A percentile compares a stretch with the other conserved stretches of the same genome.
Conservation (phyloP, 805 yeast genomes). For the Metschnikowia corniflorae region DNA sequence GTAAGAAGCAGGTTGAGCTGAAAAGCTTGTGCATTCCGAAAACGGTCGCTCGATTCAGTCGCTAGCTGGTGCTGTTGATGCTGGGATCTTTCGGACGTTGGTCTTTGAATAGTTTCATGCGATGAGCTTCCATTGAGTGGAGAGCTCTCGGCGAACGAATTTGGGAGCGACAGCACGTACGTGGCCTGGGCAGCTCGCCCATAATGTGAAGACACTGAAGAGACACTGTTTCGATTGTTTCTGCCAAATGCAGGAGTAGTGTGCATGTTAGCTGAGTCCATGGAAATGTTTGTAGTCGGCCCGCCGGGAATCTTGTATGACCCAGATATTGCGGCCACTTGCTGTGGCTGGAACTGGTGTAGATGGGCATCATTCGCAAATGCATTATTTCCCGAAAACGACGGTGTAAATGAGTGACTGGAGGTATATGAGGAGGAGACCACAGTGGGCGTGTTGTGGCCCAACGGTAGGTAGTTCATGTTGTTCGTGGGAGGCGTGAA, state of each 20-base stretch:
- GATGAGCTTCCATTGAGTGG: conserved; percentile 5
- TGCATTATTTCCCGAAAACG: conserved; percentile 21
- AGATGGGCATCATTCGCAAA: conserved; percentile 1
- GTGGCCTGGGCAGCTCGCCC: neutral
- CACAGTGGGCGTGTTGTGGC: conserved; percentile 44
- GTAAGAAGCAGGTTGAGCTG: conserved; percentile 3
- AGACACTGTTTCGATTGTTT: conserved; percentile 7
- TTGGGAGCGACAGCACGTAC: conserved; percentile 9
- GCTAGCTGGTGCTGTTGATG: conserved; percentile 1
- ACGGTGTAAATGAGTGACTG: conserved; percentile 36
- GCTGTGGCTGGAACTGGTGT: conserved; percentile 4
- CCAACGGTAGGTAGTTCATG: conserved; percentile 35
- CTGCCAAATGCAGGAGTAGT: conserved; percentile 5
- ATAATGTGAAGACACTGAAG: conserved; percentile 5
- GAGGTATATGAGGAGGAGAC: conserved; percentile 42
- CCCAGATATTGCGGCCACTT: conserved; percentile 7
- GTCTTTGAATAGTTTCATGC: conserved; percentile 8
- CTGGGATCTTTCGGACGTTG: conserved; percentile 1
- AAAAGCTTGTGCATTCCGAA: neutral
- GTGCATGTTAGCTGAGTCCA: conserved; percentile 39
- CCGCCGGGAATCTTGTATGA: conserved; percentile 30
- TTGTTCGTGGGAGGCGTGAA: conserved; percentile 17
- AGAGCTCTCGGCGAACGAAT: conserved; percentile 7
- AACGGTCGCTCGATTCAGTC: neutral
- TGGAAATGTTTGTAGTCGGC: conserved; percentile 54